Conservation (phyloP, 2,329 filamentous ascomycete species). For the Dothideomycetes sp. region DNA sequence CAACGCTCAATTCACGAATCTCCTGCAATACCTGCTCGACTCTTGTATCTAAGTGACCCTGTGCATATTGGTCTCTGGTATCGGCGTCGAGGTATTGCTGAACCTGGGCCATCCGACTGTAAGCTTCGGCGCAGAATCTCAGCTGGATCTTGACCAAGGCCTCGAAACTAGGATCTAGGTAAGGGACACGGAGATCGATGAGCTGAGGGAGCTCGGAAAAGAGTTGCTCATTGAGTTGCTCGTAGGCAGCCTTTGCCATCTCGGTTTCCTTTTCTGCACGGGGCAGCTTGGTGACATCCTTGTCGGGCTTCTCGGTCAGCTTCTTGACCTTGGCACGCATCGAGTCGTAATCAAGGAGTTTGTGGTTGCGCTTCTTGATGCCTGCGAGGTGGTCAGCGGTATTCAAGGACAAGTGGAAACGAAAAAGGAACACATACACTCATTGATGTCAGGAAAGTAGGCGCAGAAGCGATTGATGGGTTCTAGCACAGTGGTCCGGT, state of each 20-base stretch:
- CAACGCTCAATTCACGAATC: constrained; percentile 92
- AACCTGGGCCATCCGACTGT: constrained; percentile 95
- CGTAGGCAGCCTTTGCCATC: constrained; percentile 85
- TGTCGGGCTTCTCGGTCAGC: constrained; percentile 95
- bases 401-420: not conserved
- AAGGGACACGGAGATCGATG: constrained; percentile 92
- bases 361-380: constrained; percentile 98
- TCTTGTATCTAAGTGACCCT: constrained; percentile 78
- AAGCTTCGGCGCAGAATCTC: constrained; percentile 94
- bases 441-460: constrained; percentile 98
- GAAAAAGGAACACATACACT: constrained; percentile 48
- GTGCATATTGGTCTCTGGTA: constrained; percentile 90
- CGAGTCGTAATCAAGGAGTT: constrained; percentile 94
- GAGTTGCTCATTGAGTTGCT: constrained; percentile 93
- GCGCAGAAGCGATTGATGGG: constrained; percentile 93
- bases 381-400: constrained; percentile 30
- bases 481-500: constrained; percentile 87
- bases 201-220: constrained; percentile 87
- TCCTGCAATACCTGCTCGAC: constrained; percentile 96
- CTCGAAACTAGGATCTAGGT: constrained; percentile 93
- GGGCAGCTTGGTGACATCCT: constrained; percentile 92
- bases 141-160: constrained; percentile 97
- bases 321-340: constrained; percentile 95
- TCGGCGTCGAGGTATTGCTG: constrained; percentile 96
- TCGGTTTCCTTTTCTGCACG: constrained; percentile 94